Conservation (phyloP, 2,329 filamentous ascomycete species). For the Hypoxylon sp. region DNA sequence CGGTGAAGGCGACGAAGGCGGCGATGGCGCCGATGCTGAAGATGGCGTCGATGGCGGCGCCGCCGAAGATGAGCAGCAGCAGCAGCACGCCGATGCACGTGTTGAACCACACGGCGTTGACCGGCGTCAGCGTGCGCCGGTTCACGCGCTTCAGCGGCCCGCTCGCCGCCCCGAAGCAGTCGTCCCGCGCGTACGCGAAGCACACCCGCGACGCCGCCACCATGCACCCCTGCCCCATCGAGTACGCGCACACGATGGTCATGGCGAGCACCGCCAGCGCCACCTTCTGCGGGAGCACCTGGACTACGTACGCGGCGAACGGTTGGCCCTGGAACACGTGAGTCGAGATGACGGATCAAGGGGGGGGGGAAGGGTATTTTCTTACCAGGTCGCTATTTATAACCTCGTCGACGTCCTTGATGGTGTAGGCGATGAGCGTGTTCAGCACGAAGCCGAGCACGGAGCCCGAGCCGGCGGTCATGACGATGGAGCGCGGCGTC, state of each 20-base stretch:
- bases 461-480: slow-evolving; percentile 72
- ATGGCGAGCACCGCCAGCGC: slow-evolving; percentile 69
- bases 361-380: not conserved
- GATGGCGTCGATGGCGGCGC: slow-evolving; percentile 69
- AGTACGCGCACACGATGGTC: slow-evolving; percentile 74
- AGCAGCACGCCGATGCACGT: slow-evolving; percentile 64
- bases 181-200: slow-evolving; percentile 77
- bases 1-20: slow-evolving; percentile 68
- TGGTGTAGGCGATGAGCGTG: slow-evolving; percentile 75
- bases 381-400: slow-evolving; percentile 64
- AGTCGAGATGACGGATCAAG: not conserved
- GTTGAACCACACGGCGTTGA: slow-evolving; percentile 76
- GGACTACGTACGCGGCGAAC: slow-evolving; percentile 73
- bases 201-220: slow-evolving; percentile 70
- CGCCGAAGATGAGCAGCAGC: slow-evolving; percentile 70
- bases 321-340: slow-evolving; percentile 60
- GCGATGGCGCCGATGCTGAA: slow-evolving; percentile 76
- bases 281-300: slow-evolving; percentile 66
- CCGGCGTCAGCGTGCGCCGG: slow-evolving; percentile 66
- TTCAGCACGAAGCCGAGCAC: slow-evolving; percentile 77
- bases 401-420: slow-evolving; percentile 66
- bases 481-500: slow-evolving; percentile 73
- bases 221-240: slow-evolving; percentile 78
- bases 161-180: slow-evolving; percentile 68
- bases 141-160: slow-evolving; percentile 68